A percentile compares a stretch with the other conserved stretches of the same genome.
These are phyloP conservation scores for Xylariaceae sp. DNA, from an alignment of 2,329 filamentous ascomycete genomes.

Conservation along the genomic window DNA sequence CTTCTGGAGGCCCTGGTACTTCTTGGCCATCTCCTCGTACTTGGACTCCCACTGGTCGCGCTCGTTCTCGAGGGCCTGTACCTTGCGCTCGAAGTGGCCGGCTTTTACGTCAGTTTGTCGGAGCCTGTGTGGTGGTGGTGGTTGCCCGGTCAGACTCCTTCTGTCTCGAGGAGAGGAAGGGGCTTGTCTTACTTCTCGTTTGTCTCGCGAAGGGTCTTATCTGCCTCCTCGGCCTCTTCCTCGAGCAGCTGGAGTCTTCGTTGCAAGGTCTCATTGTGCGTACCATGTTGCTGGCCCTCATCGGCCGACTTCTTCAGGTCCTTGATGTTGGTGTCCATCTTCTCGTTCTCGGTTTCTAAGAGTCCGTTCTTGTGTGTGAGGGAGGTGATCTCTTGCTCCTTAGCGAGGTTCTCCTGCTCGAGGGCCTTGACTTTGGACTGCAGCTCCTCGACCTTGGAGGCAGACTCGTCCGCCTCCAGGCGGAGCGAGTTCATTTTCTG, in stretches of 20 bases:
- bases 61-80: slow-evolving; percentile 87
- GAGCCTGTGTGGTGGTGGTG: slow-evolving; percentile 51
- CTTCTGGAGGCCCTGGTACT: slow-evolving; percentile 82
- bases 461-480: slow-evolving; percentile 82
- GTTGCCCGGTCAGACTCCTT: background rate
- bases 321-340: slow-evolving; percentile 76
- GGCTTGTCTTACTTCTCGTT: slow-evolving; percentile 82
- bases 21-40: slow-evolving; percentile 96
- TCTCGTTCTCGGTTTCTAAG: slow-evolving; percentile 85
- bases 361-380: slow-evolving; percentile 91
- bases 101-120: slow-evolving; percentile 99
- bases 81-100: slow-evolving; percentile 98
- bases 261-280: slow-evolving; percentile 85
- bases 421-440: slow-evolving; percentile 79
- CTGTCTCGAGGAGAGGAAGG: background rate
- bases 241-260: slow-evolving; percentile 92
- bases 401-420: slow-evolving; percentile 90
- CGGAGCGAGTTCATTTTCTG: slow-evolving; percentile 96
- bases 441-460: slow-evolving; percentile 77
- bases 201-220: slow-evolving; percentile 91
- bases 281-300: slow-evolving; percentile 73
- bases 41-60: slow-evolving; percentile 94
- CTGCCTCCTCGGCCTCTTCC: slow-evolving; percentile 94
- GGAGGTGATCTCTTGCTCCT: slow-evolving; percentile 97
- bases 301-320: slow-evolving; percentile 82